These are phyloP conservation scores for Kodamaea plutei DNA, from an alignment of 1,139 yeast genomes.

Conservation along the genomic window DNA sequence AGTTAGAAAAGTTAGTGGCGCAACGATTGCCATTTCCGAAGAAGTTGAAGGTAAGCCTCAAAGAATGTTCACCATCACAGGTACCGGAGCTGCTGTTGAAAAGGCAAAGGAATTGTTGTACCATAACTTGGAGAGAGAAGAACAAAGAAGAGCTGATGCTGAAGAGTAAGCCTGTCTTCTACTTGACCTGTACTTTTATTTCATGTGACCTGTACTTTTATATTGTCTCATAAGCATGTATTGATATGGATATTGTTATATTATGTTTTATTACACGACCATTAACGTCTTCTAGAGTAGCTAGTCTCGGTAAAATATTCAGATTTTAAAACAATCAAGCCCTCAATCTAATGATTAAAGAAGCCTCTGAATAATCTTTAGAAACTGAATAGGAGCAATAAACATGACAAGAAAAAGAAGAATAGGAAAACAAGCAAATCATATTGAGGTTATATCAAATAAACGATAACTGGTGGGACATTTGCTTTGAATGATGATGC, in stretches of 20 bases:
- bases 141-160: conserved; percentile 54
- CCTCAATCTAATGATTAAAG: too few species aligned
- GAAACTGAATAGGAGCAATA: too few species aligned
- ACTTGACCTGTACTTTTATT: conserved; percentile 1
- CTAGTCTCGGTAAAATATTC: too few species aligned
- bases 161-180: conserved; percentile 6
- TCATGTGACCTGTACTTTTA: conserved; percentile 1
- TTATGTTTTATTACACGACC: not conserved
- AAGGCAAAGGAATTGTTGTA: conserved; percentile 65
- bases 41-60: conserved; percentile 63
- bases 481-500: too few species aligned
- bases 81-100: conserved; percentile 61
- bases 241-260: conserved; percentile 1
- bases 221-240: conserved; percentile 4
- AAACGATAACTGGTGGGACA: too few species aligned
- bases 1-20: conserved; percentile 75
- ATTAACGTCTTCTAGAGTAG: too few species aligned
- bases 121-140: conserved; percentile 76
- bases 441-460: too few species aligned
- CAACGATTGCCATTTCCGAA: conserved; percentile 74
- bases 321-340: too few species aligned
- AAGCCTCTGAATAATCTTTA: too few species aligned
- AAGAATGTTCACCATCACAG: conserved; percentile 70
- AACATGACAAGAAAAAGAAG: too few species aligned
- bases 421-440: too few species aligned